Percentiles rank a stretch among this genome's conserved stretches.
phyloP scores from a whole-genome alignment of 78 protist species.

The Protostelium mycophagum region DNA sequence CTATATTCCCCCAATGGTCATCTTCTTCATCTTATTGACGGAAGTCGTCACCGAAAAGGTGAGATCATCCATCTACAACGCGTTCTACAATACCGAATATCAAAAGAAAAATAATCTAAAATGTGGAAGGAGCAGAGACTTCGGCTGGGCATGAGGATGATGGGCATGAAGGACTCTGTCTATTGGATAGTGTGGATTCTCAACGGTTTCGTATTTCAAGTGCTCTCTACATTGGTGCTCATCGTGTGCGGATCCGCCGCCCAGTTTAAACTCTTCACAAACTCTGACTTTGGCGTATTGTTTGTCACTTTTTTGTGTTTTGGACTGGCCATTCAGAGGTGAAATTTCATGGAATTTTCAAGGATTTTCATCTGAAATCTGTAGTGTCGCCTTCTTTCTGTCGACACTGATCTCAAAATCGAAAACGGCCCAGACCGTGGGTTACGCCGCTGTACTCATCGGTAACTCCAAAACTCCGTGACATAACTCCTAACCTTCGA shows the following conservation, averaged over 20 bases:
- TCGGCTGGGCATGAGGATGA: constrained; percentile 28
- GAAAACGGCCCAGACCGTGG: constrained; percentile 15
- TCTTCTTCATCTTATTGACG: constrained; percentile 7
- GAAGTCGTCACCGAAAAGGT: constrained; percentile 25
- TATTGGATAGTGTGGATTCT: constrained; percentile 32
- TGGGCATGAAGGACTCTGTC: constrained; percentile 6
- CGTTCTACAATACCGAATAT: not conserved
- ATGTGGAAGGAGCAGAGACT: constrained; percentile 2
- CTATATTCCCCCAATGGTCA: constrained; percentile 13
- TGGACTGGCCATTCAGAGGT: not conserved
- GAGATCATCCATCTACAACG: not conserved
- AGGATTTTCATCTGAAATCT: not conserved
- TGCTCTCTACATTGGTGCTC: constrained; percentile 10
- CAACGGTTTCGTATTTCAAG: not conserved
- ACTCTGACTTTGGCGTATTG: not conserved
- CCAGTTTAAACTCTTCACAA: constrained; percentile 6
- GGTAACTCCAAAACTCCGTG: no score
- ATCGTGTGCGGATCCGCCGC: constrained; percentile 9
- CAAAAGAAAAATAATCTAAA: no score
- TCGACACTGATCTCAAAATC: constrained; percentile 12
- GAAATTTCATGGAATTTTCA: not conserved
- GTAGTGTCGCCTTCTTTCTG: constrained; percentile 13
- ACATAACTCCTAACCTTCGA: not conserved
- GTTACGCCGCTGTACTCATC: constrained; percentile 18
- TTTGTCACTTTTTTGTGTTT: not conserved